phyloP scores from a whole-genome alignment of 352 stramenopile species.

The Phytophthora capsici region DNA sequence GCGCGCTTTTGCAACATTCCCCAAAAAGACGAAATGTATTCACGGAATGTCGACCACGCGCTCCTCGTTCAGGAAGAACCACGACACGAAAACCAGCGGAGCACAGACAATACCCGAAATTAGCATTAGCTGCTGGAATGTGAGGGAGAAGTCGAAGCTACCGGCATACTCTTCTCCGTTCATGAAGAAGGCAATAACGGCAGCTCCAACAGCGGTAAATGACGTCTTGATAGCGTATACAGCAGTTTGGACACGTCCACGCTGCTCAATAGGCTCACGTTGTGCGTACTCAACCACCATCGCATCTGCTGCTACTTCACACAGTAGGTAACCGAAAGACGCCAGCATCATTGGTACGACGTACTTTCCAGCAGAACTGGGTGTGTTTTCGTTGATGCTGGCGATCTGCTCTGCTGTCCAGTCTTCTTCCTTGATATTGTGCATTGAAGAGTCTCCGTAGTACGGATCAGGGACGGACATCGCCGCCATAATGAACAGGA shows the following conservation, averaged over 20 bases:
- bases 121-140: too few relatives aligned
- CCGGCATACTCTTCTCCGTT: too few relatives aligned
- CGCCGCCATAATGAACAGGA: constrained; percentile 50
- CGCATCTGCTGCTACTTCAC: constrained; percentile 59
- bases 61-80: constrained; percentile 48
- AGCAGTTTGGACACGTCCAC: constrained; percentile 51
- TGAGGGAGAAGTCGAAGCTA: too few relatives aligned
- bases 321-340: constrained; percentile 56
- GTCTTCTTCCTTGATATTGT: constrained; percentile 36
- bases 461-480: constrained; percentile 45
- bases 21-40: constrained; percentile 60
- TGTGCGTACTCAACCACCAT: constrained; percentile 67
- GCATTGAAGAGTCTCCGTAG: constrained; percentile 44
- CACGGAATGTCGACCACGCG: constrained; percentile 16
- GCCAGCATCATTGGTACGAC: constrained; percentile 67
- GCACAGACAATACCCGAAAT: constrained; percentile 39
- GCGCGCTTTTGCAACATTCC: constrained; percentile 49
- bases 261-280: too few relatives aligned
- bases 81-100: constrained; percentile 44
- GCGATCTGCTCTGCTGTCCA: constrained; percentile 40
- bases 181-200: constrained; percentile 52
- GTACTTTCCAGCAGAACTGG: constrained; percentile 44
- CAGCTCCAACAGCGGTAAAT: constrained; percentile 46
- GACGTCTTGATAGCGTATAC: constrained; percentile 52
- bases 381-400: constrained; percentile 39